phyloP scores from a whole-genome alignment of 2,329 filamentous ascomycete species.

The Emergomyces orientalis region DNA sequence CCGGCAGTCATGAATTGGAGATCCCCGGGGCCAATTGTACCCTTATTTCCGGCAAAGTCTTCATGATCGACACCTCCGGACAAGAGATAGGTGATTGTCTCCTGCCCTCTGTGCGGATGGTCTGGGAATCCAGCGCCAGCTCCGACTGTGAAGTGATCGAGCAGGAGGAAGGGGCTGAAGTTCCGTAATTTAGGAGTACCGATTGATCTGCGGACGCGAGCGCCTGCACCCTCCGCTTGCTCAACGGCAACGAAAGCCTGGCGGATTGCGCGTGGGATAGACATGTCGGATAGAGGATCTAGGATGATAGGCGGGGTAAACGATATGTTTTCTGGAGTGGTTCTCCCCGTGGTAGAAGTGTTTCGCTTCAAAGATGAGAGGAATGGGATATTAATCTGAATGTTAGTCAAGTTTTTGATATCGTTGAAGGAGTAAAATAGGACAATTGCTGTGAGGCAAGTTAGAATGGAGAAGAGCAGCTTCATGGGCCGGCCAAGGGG shows the following conservation, averaged over 20 bases:
- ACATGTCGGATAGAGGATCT: constrained; percentile 42
- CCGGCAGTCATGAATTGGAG: constrained; percentile 98
- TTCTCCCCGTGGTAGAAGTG: constrained; percentile 6
- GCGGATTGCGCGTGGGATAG: constrained; percentile 63
- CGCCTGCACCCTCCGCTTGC: constrained; percentile 80
- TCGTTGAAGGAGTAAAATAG: constrained; percentile 20
- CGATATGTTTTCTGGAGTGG: constrained; percentile 7
- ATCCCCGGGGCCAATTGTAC: constrained; percentile 78
- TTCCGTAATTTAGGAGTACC: constrained; percentile 75
- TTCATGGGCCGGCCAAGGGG: constrained; percentile 24
- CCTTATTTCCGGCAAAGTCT: constrained; percentile 78
- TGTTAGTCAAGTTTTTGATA: constrained; percentile 15
- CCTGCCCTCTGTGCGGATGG: constrained; percentile 73
- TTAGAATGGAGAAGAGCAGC: constrained; percentile 28
- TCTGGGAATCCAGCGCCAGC: constrained; percentile 84
- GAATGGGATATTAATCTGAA: constrained; percentile 13
- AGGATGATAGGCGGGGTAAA: constrained; percentile 7
- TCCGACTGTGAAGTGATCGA: constrained; percentile 79
- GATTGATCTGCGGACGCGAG: constrained; percentile 75
- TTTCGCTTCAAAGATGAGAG: constrained; percentile 15
- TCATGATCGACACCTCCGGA: constrained; percentile 80
- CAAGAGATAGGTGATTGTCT: constrained; percentile 86
- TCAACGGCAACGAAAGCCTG: constrained; percentile 77
- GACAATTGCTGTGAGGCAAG: constrained; percentile 30
- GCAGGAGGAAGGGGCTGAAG: constrained; percentile 90